phyloP scores from a whole-genome alignment of 192 early-diverging fungal species.

The Coemansia sp. region DNA sequence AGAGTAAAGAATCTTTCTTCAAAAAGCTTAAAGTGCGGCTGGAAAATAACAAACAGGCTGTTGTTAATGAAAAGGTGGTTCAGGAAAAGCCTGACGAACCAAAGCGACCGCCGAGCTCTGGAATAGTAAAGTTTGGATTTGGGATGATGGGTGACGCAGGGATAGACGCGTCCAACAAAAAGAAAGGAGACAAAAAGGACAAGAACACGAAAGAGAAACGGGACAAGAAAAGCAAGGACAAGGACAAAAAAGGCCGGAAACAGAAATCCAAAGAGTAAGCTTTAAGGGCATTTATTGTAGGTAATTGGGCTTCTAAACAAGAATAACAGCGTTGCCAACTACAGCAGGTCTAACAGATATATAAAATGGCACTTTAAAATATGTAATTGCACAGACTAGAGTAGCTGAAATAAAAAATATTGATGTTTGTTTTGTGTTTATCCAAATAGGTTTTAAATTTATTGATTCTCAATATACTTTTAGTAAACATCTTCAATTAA shows the following conservation, averaged over 20 bases:
- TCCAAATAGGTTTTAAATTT: no score
- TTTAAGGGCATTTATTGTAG: no score
- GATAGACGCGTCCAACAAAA: not conserved
- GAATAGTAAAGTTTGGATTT: not conserved
- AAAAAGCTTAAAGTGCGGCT: conserved; percentile 28
- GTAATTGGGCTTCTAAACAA: no score
- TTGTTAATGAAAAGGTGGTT: not conserved
- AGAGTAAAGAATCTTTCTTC: conserved; percentile 35
- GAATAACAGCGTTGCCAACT: no score
- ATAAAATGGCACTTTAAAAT: no score
- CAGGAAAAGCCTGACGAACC: not conserved
- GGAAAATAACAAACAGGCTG: not conserved
- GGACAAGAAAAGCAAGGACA: not conserved
- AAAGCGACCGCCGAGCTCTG: not conserved
- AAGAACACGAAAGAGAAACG: not conserved
- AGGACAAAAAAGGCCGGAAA: not conserved
- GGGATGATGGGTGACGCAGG: not conserved
- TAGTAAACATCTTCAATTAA: no score
- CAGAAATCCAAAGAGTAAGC: not conserved
- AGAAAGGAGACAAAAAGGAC: not conserved
- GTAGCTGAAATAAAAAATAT: no score
- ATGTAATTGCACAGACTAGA: no score
- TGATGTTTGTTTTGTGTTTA: no score
- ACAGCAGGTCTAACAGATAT: no score
- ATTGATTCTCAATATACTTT: no score